Evolutionary conservation across 768 basidiomycete species (phyloP), one percentile per base, ranked within the genome.

Genomic region (Leucocoprinus birnbaumii): DNA sequence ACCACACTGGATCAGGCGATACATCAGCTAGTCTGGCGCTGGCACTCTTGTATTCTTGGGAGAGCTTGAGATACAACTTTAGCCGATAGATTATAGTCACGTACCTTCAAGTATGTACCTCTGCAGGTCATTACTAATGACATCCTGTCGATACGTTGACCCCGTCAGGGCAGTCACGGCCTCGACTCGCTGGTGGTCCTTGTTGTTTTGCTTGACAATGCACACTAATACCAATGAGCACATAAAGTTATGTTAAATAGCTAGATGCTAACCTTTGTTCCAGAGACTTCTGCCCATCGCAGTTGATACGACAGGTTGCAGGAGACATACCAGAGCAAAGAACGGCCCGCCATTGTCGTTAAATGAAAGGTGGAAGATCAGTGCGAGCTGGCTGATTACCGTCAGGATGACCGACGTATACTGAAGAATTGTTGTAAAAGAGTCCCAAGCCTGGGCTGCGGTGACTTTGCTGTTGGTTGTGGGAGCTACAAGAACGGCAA

Each of bases 111-210:
- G 31, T 11, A 76, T 71, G 63, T 71, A 71, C 9, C 53, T 35
- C 1, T 58, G 62, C 18, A 79, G 54, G 41, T 71, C 68, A 2
- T 68, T 68, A 40, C 68, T 71, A 25, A 77, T 71, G 21, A 73
- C 68, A 57, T 77, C 76, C 48, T 73, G 67, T 38, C 69, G 58
- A 34, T 70, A 74, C 14, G 56, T 43, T 0, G 62, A 62, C 2
- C 55, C 53, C 1, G 63, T 66, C 11, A 78, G 58, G 4, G 51
- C 53, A 37, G 62, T 56, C 2, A 79, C 61, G 0, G 71, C 66
- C 13, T 66, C 58, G 65, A 71, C 62, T 2, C 73, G 65, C 14
- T 61, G 47, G 55, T 69, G 67, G 43, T 63, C 53, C 4, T 54
- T 13, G 51, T 76, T 71, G 16, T 64, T 62, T 18, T 40, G 13